Evolutionary conservation across 106 monocot species (phyloP), one percentile per base, ranked within the genome.

Genomic region (Allium fistulosum): DNA sequence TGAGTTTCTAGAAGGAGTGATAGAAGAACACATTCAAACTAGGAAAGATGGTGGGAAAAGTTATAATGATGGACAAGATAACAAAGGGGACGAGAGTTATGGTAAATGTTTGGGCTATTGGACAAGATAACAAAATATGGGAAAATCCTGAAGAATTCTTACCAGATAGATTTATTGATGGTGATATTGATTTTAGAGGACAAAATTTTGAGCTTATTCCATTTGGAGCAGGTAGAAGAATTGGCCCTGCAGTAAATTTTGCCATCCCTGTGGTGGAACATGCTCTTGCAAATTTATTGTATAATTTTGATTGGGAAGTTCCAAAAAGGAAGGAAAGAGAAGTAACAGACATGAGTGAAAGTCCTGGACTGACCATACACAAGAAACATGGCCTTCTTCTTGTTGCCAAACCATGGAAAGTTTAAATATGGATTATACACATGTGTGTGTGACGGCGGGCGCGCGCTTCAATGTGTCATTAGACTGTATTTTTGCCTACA

Each of bases 21-120:
- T 80, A 9, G 73, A 73, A 15, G 80, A 80, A 1, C 80, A 76
- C 15, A 18, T 57, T 15, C 62, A 14, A 2, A 9, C 4, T 9
- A 66, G 28, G 16, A 10, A 11, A 46, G 48, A 56, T 11, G 55
- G 55, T 56, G 7, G 11, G 7, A 18, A 61, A 9, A 10, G 2
- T 1, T 0, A 48, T 10, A 5, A 51, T 14, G 17, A 46, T 11
- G 15, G 26, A 2, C 11, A 22, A 4, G n/a, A 7, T 8, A 27
- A 77, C 10, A 1, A 18, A 15, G 7, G 58, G 58, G 1, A 58
- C 58, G 1, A 58, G 58, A 58, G 58, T 58, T 14, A 11, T 58
- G 13, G 58, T 58, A 16, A 58, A 58, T 58, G 58, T 7, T 58
- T 58, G 58, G 58, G 58, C 58, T 16, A 58, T 58, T 58, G 58